These are phyloP conservation scores for Gracilaria domingensis DNA, from an alignment of 23 red algal species.

Conservation along the genomic window DNA sequence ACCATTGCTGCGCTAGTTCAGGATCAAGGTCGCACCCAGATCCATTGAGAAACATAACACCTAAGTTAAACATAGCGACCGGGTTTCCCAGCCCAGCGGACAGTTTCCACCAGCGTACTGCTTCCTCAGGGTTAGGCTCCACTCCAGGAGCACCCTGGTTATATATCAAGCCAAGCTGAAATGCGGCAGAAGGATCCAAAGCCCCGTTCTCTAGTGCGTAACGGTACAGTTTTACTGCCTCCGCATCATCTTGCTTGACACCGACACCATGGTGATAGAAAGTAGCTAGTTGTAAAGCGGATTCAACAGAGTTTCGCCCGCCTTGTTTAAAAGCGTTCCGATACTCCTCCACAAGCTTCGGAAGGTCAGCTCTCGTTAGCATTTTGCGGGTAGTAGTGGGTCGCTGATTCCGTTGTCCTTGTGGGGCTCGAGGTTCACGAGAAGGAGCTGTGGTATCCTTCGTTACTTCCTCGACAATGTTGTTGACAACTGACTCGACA, in stretches of 20 bases:
- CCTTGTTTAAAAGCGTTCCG: conserved; percentile 16
- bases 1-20: conserved; percentile 69
- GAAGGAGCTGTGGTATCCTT: too few relatives aligned
- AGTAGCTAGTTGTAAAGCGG: conserved; percentile 70
- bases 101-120: conserved; percentile 80
- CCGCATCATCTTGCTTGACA: conserved; percentile 49
- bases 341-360: conserved; percentile 49
- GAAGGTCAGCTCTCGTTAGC: conserved; percentile 40
- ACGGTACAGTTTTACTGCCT: conserved; percentile 49
- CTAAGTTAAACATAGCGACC: conserved; percentile 87
- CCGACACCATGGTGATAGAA: conserved; percentile 68
- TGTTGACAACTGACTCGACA: conserved; percentile 24
- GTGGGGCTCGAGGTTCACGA: not conserved
- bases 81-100: conserved; percentile 73
- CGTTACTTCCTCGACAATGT: conserved; percentile 20
- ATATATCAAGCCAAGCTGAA: conserved; percentile 86
- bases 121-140: conserved; percentile 51
- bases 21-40: conserved; percentile 79
- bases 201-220: conserved; percentile 63
- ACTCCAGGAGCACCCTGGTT: conserved; percentile 73
- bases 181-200: conserved; percentile 66
- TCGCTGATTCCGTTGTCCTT: not conserved
- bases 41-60: conserved; percentile 85
- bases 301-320: conserved; percentile 26
- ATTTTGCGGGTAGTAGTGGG: not conserved